Conservation (phyloP, 169 alveolate species). For the Cryptosporidium tyzzeri region DNA sequence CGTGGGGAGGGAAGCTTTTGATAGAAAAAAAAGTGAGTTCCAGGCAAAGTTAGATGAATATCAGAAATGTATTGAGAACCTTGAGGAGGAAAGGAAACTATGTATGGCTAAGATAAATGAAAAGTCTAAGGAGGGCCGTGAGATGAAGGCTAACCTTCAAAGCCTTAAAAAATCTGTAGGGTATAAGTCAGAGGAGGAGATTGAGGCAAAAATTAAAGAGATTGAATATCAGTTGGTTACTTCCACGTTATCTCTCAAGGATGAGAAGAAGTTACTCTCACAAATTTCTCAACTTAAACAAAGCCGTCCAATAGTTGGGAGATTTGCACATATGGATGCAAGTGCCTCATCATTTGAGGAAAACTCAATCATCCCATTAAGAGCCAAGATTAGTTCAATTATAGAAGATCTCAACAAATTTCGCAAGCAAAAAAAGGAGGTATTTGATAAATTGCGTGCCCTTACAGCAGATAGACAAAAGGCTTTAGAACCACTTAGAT, state of each 20-base stretch:
- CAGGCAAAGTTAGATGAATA: conserved; percentile 64
- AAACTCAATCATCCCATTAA: conserved; percentile 56
- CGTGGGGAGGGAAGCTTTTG: conserved; percentile 74
- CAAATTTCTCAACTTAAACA: conserved; percentile 73
- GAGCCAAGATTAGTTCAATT: conserved; percentile 55
- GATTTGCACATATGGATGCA: conserved; percentile 75
- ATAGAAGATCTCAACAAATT: conserved; percentile 67
- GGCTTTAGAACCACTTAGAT: conserved; percentile 74
- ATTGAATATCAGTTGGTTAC: conserved; percentile 71
- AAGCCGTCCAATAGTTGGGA: conserved; percentile 60
- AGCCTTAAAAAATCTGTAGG: conserved; percentile 66
- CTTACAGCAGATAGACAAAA: conserved; percentile 65
- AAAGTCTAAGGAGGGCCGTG: conserved; percentile 70
- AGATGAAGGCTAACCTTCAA: conserved; percentile 62
- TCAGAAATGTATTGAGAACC: conserved; percentile 53
- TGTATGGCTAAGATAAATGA: conserved; percentile 67
- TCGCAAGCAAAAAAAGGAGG: conserved; percentile 66
- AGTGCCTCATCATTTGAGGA: conserved; percentile 75
- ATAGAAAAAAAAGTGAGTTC: conserved; percentile 69
- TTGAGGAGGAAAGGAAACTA: conserved; percentile 62
- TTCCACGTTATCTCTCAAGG: conserved; percentile 66
- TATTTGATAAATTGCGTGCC: conserved; percentile 50
- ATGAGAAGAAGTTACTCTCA: conserved; percentile 48
- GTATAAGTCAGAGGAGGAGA: conserved; percentile 73
- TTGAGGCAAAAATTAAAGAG: conserved; percentile 64